A percentile compares a stretch with the other conserved stretches of the same genome.
phyloP scores from a whole-genome alignment of 441 rosid species.

The Biscutella laevigata region DNA sequence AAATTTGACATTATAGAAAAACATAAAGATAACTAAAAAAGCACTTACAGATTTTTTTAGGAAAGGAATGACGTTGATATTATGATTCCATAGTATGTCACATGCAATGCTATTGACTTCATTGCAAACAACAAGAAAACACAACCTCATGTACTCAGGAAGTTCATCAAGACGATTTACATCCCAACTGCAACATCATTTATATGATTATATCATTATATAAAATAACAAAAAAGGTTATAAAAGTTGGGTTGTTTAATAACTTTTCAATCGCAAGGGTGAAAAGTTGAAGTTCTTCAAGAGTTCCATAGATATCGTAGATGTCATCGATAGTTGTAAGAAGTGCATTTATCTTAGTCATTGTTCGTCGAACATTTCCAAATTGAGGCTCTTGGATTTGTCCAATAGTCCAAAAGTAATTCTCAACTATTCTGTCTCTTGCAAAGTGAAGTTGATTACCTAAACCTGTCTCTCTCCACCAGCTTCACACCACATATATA shows the following conservation, averaged over 20 bases:
- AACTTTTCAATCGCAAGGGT: too few relatives aligned
- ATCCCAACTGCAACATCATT: conserved; percentile 22
- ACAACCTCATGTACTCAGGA: conserved; percentile 32
- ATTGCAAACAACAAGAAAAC: conserved; percentile 22
- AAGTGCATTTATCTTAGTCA: conserved; percentile 9
- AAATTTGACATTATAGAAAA: too few relatives aligned
- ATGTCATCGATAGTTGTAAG: conserved; percentile 27
- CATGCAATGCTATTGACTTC: conserved; percentile 19
- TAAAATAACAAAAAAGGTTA: neutral
- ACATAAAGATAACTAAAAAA: too few relatives aligned
- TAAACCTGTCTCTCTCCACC: conserved; percentile 29
- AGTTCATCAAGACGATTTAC: conserved; percentile 21
- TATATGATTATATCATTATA: neutral
- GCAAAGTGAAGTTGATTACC: conserved; percentile 23
- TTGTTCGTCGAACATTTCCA: neutral
- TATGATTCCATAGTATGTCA: conserved; percentile 8
- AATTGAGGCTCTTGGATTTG: conserved; percentile 9
- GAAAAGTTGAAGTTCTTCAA: conserved; percentile 34
- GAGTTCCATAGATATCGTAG: conserved; percentile 31
- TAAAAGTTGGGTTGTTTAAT: too few relatives aligned
- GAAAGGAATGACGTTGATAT: conserved; percentile 15
- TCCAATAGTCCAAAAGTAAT: conserved; percentile 33
- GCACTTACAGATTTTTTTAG: conserved; percentile 25
- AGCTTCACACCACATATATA: conserved; percentile 15
- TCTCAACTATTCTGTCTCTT: conserved; percentile 31